Percentiles rank a stretch among this genome's conserved stretches.
phyloP scores from a whole-genome alignment of 805 yeast genomes.

The Hanseniaspora mollemarum region DNA sequence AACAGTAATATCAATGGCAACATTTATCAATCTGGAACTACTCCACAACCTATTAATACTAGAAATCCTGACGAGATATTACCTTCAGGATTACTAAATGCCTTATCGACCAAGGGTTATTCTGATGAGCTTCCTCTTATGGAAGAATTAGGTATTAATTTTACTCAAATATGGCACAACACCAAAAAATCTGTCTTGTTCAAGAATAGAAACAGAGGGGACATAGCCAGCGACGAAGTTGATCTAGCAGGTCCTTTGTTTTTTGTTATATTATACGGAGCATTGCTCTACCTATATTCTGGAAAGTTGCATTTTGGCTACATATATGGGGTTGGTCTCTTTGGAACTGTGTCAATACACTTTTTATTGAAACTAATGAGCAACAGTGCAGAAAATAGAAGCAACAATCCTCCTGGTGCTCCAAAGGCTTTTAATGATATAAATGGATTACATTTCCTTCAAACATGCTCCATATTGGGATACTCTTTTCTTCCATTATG shows the following conservation, averaged over 20 bases:
- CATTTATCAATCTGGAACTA: slow-evolving; percentile 22
- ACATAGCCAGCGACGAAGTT: slow-evolving; percentile 24
- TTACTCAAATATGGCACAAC: slow-evolving; percentile 71
- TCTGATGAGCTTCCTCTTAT: slow-evolving; percentile 88
- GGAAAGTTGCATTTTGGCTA: slow-evolving; percentile 96
- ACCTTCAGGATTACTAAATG: slow-evolving; percentile 72
- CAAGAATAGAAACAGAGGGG: slow-evolving; percentile 70
- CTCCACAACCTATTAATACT: slow-evolving; percentile 18
- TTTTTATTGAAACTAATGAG: slow-evolving; percentile 81
- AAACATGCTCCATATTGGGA: slow-evolving; percentile 86
- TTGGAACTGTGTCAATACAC: slow-evolving; percentile 80
- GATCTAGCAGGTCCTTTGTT: slow-evolving; percentile 93
- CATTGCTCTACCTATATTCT: slow-evolving; percentile 55
- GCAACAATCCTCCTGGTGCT: slow-evolving; percentile 36
- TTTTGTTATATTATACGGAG: slow-evolving; percentile 78
- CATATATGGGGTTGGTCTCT: slow-evolving; percentile 87
- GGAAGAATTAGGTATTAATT: slow-evolving; percentile 89
- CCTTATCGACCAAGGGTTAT: slow-evolving; percentile 85
- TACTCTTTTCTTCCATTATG: slow-evolving; percentile 89
- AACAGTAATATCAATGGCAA: slow-evolving; percentile 18
- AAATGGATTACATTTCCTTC: slow-evolving; percentile 36
- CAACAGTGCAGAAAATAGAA: slow-evolving; percentile 28
- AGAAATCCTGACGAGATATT: slow-evolving; percentile 33
- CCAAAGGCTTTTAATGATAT: slow-evolving; percentile 15
- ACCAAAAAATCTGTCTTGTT: slow-evolving; percentile 49